These are phyloP conservation scores for Candida wancherniae DNA, from an alignment of 805 yeast genomes.

Conservation along the genomic window DNA sequence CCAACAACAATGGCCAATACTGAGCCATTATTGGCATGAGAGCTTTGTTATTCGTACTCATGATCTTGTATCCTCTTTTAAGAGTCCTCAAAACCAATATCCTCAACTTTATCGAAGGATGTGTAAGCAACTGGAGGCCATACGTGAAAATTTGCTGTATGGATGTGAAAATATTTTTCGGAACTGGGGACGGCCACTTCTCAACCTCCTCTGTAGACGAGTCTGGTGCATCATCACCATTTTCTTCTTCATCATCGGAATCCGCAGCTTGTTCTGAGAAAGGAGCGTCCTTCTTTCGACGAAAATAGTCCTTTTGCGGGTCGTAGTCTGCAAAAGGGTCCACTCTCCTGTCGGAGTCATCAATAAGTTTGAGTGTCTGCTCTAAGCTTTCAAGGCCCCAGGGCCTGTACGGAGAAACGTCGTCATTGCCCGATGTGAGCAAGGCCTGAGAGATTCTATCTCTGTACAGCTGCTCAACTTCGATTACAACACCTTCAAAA, in stretches of 20 bases:
- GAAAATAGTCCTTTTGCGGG: conserved; percentile 35
- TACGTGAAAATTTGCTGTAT: conserved; percentile 61
- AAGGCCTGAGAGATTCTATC: conserved; percentile 4
- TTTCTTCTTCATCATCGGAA: conserved; percentile 23
- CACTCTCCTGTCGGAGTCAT: conserved; percentile 25
- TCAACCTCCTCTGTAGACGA: conserved; percentile 11
- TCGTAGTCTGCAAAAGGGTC: conserved; percentile 30
- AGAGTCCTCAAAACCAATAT: conserved; percentile 51
- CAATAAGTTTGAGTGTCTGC: conserved; percentile 43
- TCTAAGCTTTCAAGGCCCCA: conserved; percentile 54
- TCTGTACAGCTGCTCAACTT: conserved; percentile 36
- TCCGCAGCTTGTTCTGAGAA: conserved; percentile 22
- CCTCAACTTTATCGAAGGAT: conserved; percentile 54
- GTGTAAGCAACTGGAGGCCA: conserved; percentile 66
- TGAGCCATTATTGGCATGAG: conserved; percentile 30
- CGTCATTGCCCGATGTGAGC: neutral
- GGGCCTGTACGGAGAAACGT: conserved; percentile 33
- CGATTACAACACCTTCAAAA: conserved; percentile 55
- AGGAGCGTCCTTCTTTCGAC: conserved; percentile 34
- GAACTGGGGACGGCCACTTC: conserved; percentile 64
- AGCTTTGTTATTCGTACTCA: conserved; percentile 27
- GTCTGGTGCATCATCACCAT: conserved; percentile 10
- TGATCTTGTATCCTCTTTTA: conserved; percentile 26
- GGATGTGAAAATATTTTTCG: conserved; percentile 53
- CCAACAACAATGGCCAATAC: conserved; percentile 30